Evolutionary conservation across 768 basidiomycete genomes (phyloP), one percentile per base, ranked within the genome.

Genomic region (Xerocomus brunneocitrinus): DNA sequence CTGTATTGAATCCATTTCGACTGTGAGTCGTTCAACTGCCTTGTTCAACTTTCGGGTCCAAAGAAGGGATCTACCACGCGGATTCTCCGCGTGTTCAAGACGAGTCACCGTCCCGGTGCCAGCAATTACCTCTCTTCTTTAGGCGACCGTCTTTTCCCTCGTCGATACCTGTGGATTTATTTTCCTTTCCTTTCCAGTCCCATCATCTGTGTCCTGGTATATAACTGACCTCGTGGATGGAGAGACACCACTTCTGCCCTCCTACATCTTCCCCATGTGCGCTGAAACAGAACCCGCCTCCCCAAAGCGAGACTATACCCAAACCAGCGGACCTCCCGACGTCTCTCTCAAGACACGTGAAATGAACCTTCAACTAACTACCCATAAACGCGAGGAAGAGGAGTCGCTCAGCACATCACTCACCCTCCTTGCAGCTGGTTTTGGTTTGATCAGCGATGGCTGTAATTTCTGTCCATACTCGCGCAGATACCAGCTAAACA

Each of bases 391-490:
- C 40, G 40, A 50, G 9, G 54, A 61, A 22, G 80, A 72, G 58
- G 77, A 82, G 61, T 62, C 58, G 13, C 62, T 82, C 46, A 85
- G 83, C 54, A 72, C 75, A 12, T 79, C 79, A 62, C 81, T 85
- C 65, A 83, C 84, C 10, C 84, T 87, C 59, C 69, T 75, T 35
- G 80, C 82, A 22, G 75, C 82, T n/a, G 85, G 80, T 3, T 84
- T 82, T 61, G 85, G 83, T 25, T 70, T 87, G 34, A 81, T 86
- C 59, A 79, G 76, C 47, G 82, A 83, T 69, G 81, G 82, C 35
- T 80, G 81, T 80, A 62, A 61, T 67, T 68, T 43, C 3, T 30
- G n/a, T 27, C n/a, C 50, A 31, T 51, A 12, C 42, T 52, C 31
- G 5, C 19, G n/a, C 48, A 47, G 28, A 32, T 52, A 52, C 34